A percentile compares a stretch with the other conserved stretches of the same genome.
phyloP scores from a whole-genome alignment of 495 filamentous ascomycete species.

The Amniculicola lignicola region DNA sequence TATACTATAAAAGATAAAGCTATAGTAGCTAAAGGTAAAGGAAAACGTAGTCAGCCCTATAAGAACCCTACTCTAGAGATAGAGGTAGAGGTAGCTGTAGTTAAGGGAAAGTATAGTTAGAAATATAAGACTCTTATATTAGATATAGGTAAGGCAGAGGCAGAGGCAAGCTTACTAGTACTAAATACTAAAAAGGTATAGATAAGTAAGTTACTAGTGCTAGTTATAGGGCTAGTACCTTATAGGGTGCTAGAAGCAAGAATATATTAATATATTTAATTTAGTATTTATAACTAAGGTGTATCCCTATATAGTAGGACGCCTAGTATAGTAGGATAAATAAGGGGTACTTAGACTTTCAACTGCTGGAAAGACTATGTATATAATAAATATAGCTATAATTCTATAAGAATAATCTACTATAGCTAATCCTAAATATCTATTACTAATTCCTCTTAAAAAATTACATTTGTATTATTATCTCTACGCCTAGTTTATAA shows the following conservation, averaged over 20 bases:
- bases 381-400: no score
- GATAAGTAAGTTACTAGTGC: not conserved
- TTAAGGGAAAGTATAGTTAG: conserved; percentile 12
- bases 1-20: not conserved
- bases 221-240: not conserved
- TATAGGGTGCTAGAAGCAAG: no score
- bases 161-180: not conserved
- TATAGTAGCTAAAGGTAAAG: not conserved
- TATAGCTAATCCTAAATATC: conserved; percentile 26
- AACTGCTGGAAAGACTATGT: no score
- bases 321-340: no score
- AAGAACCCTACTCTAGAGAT: not conserved
- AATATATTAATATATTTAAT: no score
- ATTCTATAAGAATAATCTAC: conserved; percentile 21
- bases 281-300: no score
- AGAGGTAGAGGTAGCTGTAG: not conserved
- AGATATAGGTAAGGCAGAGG: conserved; percentile 7
- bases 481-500: conserved; percentile 19
- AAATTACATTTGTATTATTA: conserved; percentile 17
- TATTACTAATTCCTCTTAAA: conserved; percentile 13
- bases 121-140: not conserved
- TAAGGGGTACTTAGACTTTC: no score
- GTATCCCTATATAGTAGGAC: no score
- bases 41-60: not conserved
- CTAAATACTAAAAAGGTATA: not conserved